Conservation (phyloP, 805 yeast genomes). For the Kuraishia floccosa region DNA sequence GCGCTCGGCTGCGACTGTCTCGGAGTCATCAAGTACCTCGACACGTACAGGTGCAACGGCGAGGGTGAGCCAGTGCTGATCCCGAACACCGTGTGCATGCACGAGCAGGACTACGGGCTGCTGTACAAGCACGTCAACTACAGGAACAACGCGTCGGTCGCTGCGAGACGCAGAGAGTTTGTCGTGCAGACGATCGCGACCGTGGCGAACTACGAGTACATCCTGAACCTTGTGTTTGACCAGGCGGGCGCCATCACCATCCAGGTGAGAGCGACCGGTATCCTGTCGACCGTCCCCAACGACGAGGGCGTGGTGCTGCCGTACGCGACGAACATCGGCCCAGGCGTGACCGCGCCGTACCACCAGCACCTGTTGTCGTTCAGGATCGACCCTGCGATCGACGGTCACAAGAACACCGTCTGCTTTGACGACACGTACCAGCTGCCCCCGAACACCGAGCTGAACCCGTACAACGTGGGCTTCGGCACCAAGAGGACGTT, state of each 20-base stretch:
- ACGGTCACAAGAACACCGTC: conserved; percentile 70
- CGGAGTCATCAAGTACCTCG: conserved; percentile 68
- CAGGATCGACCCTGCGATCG: conserved; percentile 75
- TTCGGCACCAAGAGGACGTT: conserved; percentile 49
- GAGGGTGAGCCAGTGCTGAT: conserved; percentile 52
- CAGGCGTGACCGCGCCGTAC: conserved; percentile 74
- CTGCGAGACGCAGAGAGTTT: conserved; percentile 69
- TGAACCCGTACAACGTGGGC: conserved; percentile 63
- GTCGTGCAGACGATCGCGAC: conserved; percentile 75
- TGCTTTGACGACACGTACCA: conserved; percentile 58
- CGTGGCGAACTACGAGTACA: conserved; percentile 77
- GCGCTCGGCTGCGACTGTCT: conserved; percentile 74
- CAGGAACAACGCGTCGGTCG: conserved; percentile 60
- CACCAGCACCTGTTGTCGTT: conserved; percentile 75
- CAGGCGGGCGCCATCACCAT: conserved; percentile 72
- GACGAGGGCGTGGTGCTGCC: conserved; percentile 58
- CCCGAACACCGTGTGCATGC: conserved; percentile 70
- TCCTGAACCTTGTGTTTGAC: conserved; percentile 58
- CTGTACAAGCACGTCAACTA: conserved; percentile 73
- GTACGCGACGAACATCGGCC: conserved; percentile 69
- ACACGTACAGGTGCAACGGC: conserved; percentile 42
- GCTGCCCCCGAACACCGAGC: conserved; percentile 38
- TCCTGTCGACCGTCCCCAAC: conserved; percentile 74
- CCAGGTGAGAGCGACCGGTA: conserved; percentile 81
- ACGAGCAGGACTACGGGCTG: conserved; percentile 69